Percentiles rank a stretch among this genome's conserved stretches.
Evolutionary conservation across 2,329 filamentous ascomycete species (phyloP).

Genomic region (Ceratocystis destructans): DNA sequence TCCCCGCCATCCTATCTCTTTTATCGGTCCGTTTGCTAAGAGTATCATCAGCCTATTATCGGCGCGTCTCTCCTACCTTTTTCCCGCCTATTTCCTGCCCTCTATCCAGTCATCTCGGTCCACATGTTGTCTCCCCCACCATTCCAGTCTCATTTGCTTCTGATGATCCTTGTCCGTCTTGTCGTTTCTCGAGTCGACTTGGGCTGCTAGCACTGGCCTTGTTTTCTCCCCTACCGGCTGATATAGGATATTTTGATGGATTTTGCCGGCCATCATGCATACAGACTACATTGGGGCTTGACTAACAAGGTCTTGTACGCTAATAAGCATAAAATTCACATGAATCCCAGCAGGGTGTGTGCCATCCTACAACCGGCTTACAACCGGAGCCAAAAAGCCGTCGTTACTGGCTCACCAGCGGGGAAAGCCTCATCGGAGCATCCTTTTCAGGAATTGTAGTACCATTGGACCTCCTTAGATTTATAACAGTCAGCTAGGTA

Average conservation of each 20-base stretch:
- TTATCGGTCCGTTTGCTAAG: constrained; percentile 10
- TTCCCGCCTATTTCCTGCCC: not conserved
- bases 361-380: not conserved
- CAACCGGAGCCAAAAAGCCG: not conserved
- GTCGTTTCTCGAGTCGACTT: not conserved
- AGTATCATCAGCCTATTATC: not conserved
- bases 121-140: constrained; percentile 1
- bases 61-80: too few species aligned
- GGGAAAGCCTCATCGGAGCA: not conserved
- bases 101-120: not conserved
- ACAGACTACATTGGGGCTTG: not conserved
- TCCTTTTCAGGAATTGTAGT: not conserved
- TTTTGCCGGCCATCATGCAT: constrained; percentile 1
- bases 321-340: too few species aligned
- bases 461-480: not conserved
- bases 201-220: not conserved
- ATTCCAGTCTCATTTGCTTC: not conserved
- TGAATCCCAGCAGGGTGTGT: not conserved
- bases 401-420: not conserved
- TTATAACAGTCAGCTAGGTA: not conserved
- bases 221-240: not conserved
- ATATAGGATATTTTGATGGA: not conserved
- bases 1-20: not conserved
- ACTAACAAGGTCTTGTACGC: not conserved
- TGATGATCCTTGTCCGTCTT: not conserved